phyloP scores from a whole-genome alignment of 2,329 filamentous ascomycete genomes.

The Calycina herbarum region DNA sequence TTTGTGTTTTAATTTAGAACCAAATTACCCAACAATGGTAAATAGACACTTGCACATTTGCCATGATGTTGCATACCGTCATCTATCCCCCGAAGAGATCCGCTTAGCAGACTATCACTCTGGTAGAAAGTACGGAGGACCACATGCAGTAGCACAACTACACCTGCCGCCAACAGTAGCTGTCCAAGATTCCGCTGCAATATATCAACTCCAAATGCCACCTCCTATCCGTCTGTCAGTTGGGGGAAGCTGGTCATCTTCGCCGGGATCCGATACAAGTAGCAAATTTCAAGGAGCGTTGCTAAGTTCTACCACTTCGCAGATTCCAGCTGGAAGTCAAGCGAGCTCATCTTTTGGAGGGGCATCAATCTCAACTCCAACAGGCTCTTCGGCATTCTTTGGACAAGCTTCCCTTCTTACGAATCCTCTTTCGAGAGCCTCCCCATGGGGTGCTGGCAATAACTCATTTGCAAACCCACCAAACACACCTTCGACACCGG shows the following conservation, averaged over 20 bases:
- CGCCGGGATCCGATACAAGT: not conserved
- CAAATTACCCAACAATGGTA: not conserved
- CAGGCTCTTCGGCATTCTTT: too few relatives aligned
- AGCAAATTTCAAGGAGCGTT: not conserved
- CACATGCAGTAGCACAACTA: not conserved
- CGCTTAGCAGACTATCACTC: constrained; percentile 10
- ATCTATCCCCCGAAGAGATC: constrained; percentile 15
- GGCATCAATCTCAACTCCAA: too few relatives aligned
- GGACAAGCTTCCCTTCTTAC: too few relatives aligned
- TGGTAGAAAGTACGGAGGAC: constrained; percentile 6
- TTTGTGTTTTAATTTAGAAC: not conserved
- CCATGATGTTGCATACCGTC: not conserved
- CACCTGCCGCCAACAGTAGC: not conserved
- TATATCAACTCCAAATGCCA: too few relatives aligned
- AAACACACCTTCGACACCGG: too few relatives aligned
- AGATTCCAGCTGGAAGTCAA: not conserved
- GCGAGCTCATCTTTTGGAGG: not conserved
- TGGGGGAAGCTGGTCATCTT: not conserved
- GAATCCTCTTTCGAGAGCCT: too few relatives aligned
- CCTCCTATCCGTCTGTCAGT: not conserved
- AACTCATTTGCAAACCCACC: too few relatives aligned
- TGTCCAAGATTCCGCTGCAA: too few relatives aligned
- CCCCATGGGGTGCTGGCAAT: too few relatives aligned
- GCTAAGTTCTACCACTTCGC: not conserved
- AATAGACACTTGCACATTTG: constrained; percentile 10